A percentile compares a stretch with the other conserved stretches of the same genome.
Evolutionary conservation across 2,329 filamentous ascomycete genomes (phyloP).

Genomic region (Lecanicillium sp.): DNA sequence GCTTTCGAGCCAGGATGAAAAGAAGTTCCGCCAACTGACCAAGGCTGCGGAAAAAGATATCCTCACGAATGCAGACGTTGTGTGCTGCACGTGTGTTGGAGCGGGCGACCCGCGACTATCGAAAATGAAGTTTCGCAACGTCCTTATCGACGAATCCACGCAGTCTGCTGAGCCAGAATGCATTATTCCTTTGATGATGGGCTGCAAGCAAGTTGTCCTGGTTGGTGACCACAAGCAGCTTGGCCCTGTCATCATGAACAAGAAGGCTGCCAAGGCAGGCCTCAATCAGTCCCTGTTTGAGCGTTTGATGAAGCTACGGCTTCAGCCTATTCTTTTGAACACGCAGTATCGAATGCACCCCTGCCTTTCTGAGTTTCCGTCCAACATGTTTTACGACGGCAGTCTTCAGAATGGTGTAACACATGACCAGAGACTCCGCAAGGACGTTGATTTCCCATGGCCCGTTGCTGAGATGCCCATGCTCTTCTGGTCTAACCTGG

Average conservation of each 20-base stretch:
- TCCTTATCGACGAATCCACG: slow-evolving; percentile 95
- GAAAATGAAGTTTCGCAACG: slow-evolving; percentile 97
- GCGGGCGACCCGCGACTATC: slow-evolving; percentile 90
- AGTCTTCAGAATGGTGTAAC: slow-evolving; percentile 95
- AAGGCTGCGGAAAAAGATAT: slow-evolving; percentile 93
- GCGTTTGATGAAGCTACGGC: slow-evolving; percentile 84
- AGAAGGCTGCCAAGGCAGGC: slow-evolving; percentile 96
- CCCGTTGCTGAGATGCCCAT: slow-evolving; percentile 89
- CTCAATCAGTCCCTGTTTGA: slow-evolving; percentile 98
- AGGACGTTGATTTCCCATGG: slow-evolving; percentile 97
- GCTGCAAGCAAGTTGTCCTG: slow-evolving; percentile 98
- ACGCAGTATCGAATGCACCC: slow-evolving; percentile 99
- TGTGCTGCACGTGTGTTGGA: slow-evolving; percentile 97
- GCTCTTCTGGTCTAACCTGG: slow-evolving; percentile 99
- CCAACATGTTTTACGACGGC: slow-evolving; percentile 99
- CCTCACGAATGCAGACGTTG: slow-evolving; percentile 88
- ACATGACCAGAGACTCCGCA: slow-evolving; percentile 76
- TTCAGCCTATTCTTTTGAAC: slow-evolving; percentile 85
- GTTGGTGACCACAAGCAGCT: slow-evolving; percentile 98
- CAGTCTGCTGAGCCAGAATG: slow-evolving; percentile 97
- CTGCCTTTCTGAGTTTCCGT: slow-evolving; percentile 92
- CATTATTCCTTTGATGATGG: slow-evolving; percentile 94
- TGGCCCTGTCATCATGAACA: slow-evolving; percentile 99
- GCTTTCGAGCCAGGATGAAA: slow-evolving; percentile 90
- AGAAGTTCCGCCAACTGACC: slow-evolving; percentile 95